Conservation (phyloP, 192 early-diverging fungal genomes). For the Helicostylum pulchrum region DNA sequence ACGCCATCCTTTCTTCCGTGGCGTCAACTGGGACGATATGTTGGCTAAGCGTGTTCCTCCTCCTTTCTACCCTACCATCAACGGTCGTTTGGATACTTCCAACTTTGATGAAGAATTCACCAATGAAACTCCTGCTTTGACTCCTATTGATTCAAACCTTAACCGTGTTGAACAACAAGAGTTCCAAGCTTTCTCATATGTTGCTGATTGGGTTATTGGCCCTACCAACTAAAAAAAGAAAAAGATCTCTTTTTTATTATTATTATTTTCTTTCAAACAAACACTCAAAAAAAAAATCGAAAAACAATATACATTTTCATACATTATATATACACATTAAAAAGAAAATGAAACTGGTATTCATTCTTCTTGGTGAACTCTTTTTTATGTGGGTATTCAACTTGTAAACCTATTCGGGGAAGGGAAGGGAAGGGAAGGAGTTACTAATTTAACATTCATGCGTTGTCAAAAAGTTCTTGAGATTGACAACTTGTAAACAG, state of each 20-base stretch:
- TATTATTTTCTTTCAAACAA: background rate
- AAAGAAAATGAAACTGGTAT: no score
- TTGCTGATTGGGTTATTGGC: slow-evolving; percentile 72
- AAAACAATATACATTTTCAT: background rate
- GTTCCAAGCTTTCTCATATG: slow-evolving; percentile 91
- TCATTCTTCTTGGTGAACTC: no score
- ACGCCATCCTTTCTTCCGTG: slow-evolving; percentile 90
- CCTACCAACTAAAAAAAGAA: background rate
- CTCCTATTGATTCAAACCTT: slow-evolving; percentile 85
- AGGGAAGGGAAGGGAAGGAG: no score
- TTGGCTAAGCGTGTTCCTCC: slow-evolving; percentile 79
- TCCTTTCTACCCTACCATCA: slow-evolving; percentile 83
- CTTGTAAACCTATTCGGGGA: no score
- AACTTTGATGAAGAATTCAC: slow-evolving; percentile 99
- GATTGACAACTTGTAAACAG: no score
- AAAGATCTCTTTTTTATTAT: background rate
- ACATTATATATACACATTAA: no score
- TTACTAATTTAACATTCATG: no score
- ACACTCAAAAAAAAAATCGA: background rate
- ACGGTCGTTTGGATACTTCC: slow-evolving; percentile 76
- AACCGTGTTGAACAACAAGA: slow-evolving; percentile 84
- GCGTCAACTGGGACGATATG: slow-evolving; percentile 94
- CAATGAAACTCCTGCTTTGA: slow-evolving; percentile 82
- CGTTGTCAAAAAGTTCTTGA: no score
- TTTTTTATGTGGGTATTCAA: no score